These are phyloP conservation scores for Cyberlindnera veronae DNA, from an alignment of 805 yeast species.

Conservation along the genomic window DNA sequence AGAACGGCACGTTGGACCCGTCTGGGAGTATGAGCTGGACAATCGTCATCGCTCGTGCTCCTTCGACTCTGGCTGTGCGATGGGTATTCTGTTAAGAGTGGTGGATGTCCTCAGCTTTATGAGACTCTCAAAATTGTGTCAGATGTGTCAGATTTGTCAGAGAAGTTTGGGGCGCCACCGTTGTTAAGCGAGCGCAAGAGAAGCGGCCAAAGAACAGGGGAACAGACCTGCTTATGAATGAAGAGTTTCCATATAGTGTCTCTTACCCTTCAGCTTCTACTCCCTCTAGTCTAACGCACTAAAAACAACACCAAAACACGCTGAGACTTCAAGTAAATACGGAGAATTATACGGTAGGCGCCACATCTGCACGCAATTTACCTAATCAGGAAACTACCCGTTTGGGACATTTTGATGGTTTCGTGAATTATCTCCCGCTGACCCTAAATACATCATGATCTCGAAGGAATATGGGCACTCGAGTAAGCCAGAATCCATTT, in stretches of 20 bases:
- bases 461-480: slow-evolving; percentile 33
- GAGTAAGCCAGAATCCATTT: slow-evolving; percentile 85
- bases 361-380: background rate
- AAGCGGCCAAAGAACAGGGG: too few relatives aligned
- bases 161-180: too few relatives aligned
- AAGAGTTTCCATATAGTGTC: background rate
- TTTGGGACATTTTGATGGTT: background rate
- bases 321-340: background rate
- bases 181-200: too few relatives aligned
- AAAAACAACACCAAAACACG: too few relatives aligned
- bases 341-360: background rate
- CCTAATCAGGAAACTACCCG: background rate
- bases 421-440: too few relatives aligned
- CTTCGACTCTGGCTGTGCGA: background rate
- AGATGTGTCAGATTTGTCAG: background rate
- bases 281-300: too few relatives aligned
- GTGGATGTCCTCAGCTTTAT: too few relatives aligned
- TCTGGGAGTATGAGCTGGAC: slow-evolving; percentile 8
- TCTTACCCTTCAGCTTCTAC: too few relatives aligned
- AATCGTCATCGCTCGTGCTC: slow-evolving; percentile 4
- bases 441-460: too few relatives aligned
- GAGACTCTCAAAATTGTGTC: background rate
- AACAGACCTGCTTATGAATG: background rate
- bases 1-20: slow-evolving; percentile 10
- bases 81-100: too few relatives aligned